Evolutionary conservation across 2,329 filamentous ascomycete species (phyloP).

Genomic region (Clonostachys byssicola): DNA sequence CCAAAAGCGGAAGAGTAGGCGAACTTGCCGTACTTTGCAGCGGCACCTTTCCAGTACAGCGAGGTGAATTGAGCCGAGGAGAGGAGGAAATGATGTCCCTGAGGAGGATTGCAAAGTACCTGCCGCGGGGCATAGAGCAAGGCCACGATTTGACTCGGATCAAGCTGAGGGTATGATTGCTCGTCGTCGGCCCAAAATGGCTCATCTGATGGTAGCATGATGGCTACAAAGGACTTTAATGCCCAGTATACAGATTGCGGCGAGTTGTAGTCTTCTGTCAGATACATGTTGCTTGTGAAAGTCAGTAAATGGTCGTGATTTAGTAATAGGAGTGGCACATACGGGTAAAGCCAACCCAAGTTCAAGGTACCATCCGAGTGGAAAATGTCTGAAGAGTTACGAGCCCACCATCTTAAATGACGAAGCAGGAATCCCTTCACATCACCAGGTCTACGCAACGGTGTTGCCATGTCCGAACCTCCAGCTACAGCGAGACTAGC

Average conservation of each 20-base stretch:
- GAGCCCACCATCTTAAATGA: constrained; percentile 45
- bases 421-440: constrained; percentile 45
- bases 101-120: constrained; percentile 31
- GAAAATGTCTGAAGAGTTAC: constrained; percentile 34
- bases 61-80: constrained; percentile 24
- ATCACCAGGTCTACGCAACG: constrained; percentile 27
- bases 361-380: constrained; percentile 42
- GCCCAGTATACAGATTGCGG: constrained; percentile 52
- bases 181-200: constrained; percentile 41
- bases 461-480: constrained; percentile 24
- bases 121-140: constrained; percentile 27
- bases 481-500: constrained; percentile 36
- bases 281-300: constrained; percentile 34
- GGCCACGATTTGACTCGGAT: no score
- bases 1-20: constrained; percentile 38
- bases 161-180: constrained; percentile 10
- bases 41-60: constrained; percentile 20
- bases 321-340: constrained; percentile 2
- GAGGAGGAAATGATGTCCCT: constrained; percentile 27
- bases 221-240: constrained; percentile 41
- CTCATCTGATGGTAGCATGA: constrained; percentile 26
- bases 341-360: constrained; percentile 28
- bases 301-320: background rate
- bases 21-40: constrained; percentile 37
- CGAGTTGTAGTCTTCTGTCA: constrained; percentile 53